Percentiles rank a stretch among this genome's conserved stretches.
Evolutionary conservation across 108 stramenopile genomes (phyloP).

Genomic region (Cyclotella atomus): DNA sequence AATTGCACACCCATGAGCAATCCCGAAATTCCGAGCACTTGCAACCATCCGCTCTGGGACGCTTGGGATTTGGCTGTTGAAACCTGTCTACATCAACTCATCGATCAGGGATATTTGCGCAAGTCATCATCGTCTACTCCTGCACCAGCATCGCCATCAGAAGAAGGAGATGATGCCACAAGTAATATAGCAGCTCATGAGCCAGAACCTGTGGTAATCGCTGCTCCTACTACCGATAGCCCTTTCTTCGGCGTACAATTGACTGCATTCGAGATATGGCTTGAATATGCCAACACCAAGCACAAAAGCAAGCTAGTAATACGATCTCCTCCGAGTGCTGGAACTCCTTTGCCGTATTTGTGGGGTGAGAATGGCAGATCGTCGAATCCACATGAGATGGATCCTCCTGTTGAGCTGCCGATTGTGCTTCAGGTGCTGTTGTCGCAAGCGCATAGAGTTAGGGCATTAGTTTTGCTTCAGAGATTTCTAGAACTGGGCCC

Average conservation of each 20-base stretch:
- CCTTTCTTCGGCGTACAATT: slow-evolving; percentile 98
- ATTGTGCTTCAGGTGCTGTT: slow-evolving; percentile 96
- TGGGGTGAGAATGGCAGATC: slow-evolving; percentile 13
- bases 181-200: not conserved
- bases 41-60: slow-evolving; percentile 96
- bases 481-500: slow-evolving; percentile 91
- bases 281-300: slow-evolving; percentile 79
- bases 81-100: slow-evolving; percentile 84
- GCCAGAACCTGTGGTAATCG: not conserved
- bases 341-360: slow-evolving; percentile 43
- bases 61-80: slow-evolving; percentile 99
- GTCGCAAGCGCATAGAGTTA: slow-evolving; percentile 89
- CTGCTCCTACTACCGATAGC: slow-evolving; percentile 48
- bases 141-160: slow-evolving; percentile 17
- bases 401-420: slow-evolving; percentile 94
- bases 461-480: slow-evolving; percentile 90
- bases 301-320: slow-evolving; percentile 46
- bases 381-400: slow-evolving; percentile 43
- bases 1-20: slow-evolving; percentile 92
- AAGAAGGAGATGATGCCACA: slow-evolving; percentile 20
- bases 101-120: slow-evolving; percentile 62
- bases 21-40: slow-evolving; percentile 91
- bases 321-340: slow-evolving; percentile 43
- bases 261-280: slow-evolving; percentile 98
- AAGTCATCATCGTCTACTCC: slow-evolving; percentile 15